Evolutionary conservation across 2,329 filamentous ascomycete genomes (phyloP).

Genomic region (Biscogniauxia mediterranea): DNA sequence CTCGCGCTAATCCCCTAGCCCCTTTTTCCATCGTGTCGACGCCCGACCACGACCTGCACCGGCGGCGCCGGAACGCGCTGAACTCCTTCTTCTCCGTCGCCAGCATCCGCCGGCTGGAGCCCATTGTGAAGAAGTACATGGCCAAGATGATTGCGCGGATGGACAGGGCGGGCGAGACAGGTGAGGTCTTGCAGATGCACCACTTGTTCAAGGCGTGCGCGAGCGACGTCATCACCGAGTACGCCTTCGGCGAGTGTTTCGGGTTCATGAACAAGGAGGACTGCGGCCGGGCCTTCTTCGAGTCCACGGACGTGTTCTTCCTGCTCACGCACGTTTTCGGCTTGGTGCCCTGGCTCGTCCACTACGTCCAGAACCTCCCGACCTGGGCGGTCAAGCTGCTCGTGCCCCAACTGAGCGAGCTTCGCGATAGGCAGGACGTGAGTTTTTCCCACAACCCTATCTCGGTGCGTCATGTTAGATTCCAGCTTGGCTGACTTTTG

Average conservation of each 20-base stretch:
- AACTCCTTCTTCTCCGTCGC: conserved; percentile 9
- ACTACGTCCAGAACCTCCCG: conserved; percentile 9
- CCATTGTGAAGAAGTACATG: conserved; percentile 12
- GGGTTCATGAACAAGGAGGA: conserved; percentile 16
- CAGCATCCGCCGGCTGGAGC: conserved; percentile 5
- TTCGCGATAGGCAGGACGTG: too few species aligned
- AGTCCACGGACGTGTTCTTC: conserved; percentile 12
- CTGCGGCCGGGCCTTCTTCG: conserved; percentile 10
- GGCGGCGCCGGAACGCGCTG: conserved; percentile 1
- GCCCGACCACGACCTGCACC: conserved; percentile 6
- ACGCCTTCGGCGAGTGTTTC: conserved; percentile 16
- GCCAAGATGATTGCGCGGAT: conserved; percentile 8
- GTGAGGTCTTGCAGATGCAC: conserved; percentile 12
- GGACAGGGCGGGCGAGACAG: not conserved
- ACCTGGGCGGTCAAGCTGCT: too few species aligned
- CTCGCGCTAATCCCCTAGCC: not conserved
- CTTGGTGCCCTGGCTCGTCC: conserved; percentile 19
- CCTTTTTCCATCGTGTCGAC: conserved; percentile 6
- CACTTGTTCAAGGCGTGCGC: conserved; percentile 20
- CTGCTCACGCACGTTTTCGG: conserved; percentile 14
- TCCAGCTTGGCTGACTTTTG: too few species aligned
- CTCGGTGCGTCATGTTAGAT: too few species aligned
- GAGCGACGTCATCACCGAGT: conserved; percentile 23
- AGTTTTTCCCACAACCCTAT: too few species aligned
- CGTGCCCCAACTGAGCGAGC: too few species aligned